Conservation (phyloP, 2,329 filamentous ascomycete genomes). For the Monosporascus cannonballus region DNA sequence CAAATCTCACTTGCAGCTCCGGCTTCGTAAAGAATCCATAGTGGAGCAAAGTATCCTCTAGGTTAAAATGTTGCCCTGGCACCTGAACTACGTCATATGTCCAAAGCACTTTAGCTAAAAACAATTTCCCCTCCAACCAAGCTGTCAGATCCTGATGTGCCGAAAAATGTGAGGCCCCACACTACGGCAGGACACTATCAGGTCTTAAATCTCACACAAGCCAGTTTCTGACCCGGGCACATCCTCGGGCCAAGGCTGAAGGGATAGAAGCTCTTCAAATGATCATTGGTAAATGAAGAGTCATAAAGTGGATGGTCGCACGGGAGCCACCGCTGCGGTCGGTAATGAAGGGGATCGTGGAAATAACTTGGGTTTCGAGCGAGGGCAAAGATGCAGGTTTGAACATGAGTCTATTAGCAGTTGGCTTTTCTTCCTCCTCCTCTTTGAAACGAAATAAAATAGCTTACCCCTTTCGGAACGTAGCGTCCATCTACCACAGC, state of each 20-base stretch:
- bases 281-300: not conserved
- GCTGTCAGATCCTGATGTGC: too few species aligned
- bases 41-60: slow-evolving; percentile 3
- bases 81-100: slow-evolving; percentile 2
- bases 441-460: too few species aligned
- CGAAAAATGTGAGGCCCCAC: too few species aligned
- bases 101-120: slow-evolving; percentile 9
- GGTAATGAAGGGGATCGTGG: slow-evolving; percentile 3
- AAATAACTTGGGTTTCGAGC: slow-evolving; percentile 3
- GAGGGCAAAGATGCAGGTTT: not conserved
- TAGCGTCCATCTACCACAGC: slow-evolving; percentile 15
- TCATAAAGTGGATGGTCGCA: slow-evolving; percentile 3
- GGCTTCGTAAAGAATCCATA: slow-evolving; percentile 6
- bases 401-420: not conserved
- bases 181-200: too few species aligned
- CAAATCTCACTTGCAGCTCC: not conserved
- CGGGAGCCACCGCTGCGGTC: slow-evolving; percentile 4
- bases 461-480: slow-evolving; percentile 15
- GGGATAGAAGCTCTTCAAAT: not conserved
- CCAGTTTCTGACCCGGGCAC: slow-evolving; percentile 1
- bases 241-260: slow-evolving; percentile 1
- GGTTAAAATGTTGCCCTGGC: not conserved
- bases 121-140: slow-evolving; percentile 2
- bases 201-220: too few species aligned
- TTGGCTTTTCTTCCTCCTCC: too few species aligned